These are phyloP conservation scores for Ochromonas danica DNA, from an alignment of 108 stramenopile genomes.

Conservation along the genomic window DNA sequence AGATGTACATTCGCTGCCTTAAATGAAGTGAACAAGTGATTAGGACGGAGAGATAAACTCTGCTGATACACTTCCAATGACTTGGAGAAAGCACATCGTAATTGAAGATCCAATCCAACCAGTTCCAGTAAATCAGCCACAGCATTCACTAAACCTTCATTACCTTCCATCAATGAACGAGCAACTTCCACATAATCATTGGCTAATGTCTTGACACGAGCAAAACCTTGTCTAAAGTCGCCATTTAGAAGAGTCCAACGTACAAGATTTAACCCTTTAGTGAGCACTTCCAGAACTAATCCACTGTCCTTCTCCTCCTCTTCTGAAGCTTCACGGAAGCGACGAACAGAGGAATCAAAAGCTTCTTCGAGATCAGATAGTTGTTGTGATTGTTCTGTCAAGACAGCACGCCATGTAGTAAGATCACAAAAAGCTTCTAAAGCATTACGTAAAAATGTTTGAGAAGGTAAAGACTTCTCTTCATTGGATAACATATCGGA, in stretches of 20 bases:
- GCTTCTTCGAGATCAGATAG: no score
- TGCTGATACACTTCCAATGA: neutral
- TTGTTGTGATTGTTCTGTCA: neutral
- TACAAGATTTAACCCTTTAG: neutral
- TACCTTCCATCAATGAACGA: neutral
- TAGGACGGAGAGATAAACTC: neutral
- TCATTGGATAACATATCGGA: no score
- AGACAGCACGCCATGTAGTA: neutral
- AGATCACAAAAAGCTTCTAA: neutral
- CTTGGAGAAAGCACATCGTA: neutral
- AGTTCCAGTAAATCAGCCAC: neutral
- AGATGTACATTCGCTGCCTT: neutral
- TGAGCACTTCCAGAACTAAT: neutral
- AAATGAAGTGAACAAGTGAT: neutral
- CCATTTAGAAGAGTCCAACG: neutral
- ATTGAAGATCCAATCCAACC: neutral
- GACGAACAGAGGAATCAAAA: no score
- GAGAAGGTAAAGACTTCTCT: neutral
- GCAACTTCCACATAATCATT: neutral
- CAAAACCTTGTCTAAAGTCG: neutral
- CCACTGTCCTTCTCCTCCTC: neutral
- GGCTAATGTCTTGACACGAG: no score
- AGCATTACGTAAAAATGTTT: neutral
- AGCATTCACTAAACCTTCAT: neutral
- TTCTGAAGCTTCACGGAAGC: constrained; percentile 2